Percentiles rank a stretch among this genome's conserved stretches.
These are phyloP conservation scores for Fusarium veterinarium DNA, from an alignment of 2,329 filamentous ascomycete species.

Conservation along the genomic window DNA sequence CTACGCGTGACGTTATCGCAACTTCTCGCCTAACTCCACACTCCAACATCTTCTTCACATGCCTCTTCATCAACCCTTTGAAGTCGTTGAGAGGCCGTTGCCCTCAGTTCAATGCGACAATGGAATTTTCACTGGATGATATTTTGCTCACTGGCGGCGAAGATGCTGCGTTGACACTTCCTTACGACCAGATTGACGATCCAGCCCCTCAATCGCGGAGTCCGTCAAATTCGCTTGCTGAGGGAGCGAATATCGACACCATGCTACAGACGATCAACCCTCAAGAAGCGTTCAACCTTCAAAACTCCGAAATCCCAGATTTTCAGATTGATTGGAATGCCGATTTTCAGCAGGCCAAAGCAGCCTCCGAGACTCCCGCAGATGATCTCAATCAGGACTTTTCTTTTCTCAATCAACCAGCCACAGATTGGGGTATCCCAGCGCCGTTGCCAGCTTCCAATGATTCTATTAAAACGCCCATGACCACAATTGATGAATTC, in stretches of 20 bases:
- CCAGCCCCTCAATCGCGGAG: conserved; percentile 25
- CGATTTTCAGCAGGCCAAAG: conserved; percentile 33
- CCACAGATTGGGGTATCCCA: conserved; percentile 19
- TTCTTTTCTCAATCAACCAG: conserved; percentile 37
- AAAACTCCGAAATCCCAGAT: not conserved
- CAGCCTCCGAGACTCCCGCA: not conserved
- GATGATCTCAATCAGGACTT: conserved; percentile 21
- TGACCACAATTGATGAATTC: conserved; percentile 51
- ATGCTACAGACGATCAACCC: conserved; percentile 15
- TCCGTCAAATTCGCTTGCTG: conserved; percentile 17
- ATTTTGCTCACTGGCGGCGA: conserved; percentile 35
- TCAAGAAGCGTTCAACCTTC: not conserved
- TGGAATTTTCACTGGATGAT: conserved; percentile 43
- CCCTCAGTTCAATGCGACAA: not conserved
- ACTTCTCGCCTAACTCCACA: conserved; percentile 25
- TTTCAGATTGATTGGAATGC: conserved; percentile 36
- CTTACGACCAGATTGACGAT: conserved; percentile 28
- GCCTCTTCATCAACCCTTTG: not conserved
- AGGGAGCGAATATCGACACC: not conserved
- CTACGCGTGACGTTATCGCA: conserved; percentile 22
- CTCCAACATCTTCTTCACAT: conserved; percentile 24
- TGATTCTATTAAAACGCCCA: conserved; percentile 3
- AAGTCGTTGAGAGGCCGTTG: not conserved
- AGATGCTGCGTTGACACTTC: conserved; percentile 29
- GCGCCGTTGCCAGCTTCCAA: conserved; percentile 3